Conservation (phyloP, 805 yeast species). For the Candida berthetii region DNA sequence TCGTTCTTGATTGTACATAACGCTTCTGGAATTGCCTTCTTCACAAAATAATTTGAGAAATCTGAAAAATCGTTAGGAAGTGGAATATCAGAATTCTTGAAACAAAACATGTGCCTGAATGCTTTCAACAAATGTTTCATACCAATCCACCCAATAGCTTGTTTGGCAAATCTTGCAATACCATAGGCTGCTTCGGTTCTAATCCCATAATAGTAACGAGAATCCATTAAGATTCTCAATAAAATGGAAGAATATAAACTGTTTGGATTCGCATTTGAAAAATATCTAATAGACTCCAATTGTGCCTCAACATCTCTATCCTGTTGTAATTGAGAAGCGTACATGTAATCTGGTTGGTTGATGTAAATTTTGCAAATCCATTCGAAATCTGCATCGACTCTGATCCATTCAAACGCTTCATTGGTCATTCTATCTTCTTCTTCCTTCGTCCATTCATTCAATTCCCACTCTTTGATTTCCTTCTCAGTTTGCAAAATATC, state of each 20-base stretch:
- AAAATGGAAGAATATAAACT: conserved; percentile 69
- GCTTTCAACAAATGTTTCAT: conserved; percentile 65
- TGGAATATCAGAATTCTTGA: conserved; percentile 60
- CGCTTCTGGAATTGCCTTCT: conserved; percentile 59
- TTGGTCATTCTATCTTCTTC: conserved; percentile 63
- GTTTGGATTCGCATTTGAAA: conserved; percentile 55
- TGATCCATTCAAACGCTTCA: conserved; percentile 95
- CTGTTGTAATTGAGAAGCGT: conserved; percentile 84
- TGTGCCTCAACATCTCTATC: conserved; percentile 98
- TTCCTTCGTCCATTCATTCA: conserved; percentile 62
- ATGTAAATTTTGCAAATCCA: conserved; percentile 85
- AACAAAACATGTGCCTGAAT: conserved; percentile 68
- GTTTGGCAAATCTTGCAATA: conserved; percentile 59
- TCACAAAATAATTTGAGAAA: conserved; percentile 61
- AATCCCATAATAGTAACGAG: conserved; percentile 82
- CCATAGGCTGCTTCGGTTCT: conserved; percentile 84
- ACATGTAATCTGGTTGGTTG: conserved; percentile 94
- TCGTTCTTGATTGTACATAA: conserved; percentile 57
- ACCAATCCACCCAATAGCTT: conserved; percentile 63
- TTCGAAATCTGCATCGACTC: conserved; percentile 97
- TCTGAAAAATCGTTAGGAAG: conserved; percentile 75
- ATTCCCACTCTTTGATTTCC: conserved; percentile 67
- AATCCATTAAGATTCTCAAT: conserved; percentile 75
- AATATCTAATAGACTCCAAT: conserved; percentile 70
- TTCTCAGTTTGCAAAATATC: conserved; percentile 58